Evolutionary conservation across 1,284 basidiomycete genomes (phyloP), one percentile per base, ranked within the genome.

Genomic region (Boletus hoseneyae): DNA sequence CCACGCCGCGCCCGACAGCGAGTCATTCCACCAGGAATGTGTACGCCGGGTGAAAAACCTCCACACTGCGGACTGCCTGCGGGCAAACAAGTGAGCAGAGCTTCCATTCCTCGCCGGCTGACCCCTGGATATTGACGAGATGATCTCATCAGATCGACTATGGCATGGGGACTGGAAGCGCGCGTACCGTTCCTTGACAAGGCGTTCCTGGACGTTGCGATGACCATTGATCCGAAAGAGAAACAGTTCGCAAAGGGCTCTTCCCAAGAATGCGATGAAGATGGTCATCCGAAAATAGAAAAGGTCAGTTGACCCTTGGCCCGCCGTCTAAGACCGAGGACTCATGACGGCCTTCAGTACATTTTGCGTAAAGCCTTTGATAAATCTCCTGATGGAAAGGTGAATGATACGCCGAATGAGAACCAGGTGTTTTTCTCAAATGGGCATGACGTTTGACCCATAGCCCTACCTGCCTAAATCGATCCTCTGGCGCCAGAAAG

Each of bases 111-210:
- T 35, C 27, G 34, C 39, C 37, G 33, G 15, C 47, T 18, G 29
- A 51, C 33, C 35, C 45, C 32, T 30, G 32, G 30, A 39, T 57
- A 48, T 21, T 25, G 16, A 48, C 30, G 15, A 27, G 15, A 40
- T 33, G 38, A 18, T 41, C 21, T 38, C 38, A 52, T 38, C 16
- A 93, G 90, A 68, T 95, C 93, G 41, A 99, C 97, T 8, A 99
- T 99, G 97, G 97, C 97, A 1, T 99, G 97, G 96, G 97, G 97
- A 57, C 83, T 99, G 47, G 97, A 99, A 72, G 95, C 96, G 5
- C 92, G 97, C 50, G 97, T 99, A 2, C 97, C 97, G 13, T 99
- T 99, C 85, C 83, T 99, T 48, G 97, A 99, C 79, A 97, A 95
- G 75, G 74, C 82, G 30, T 99, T 99, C 82, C 78, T 99, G 48